Evolutionary conservation across 768 basidiomycete genomes (phyloP), one percentile per base, ranked within the genome.

Genomic region (Suillus ampliporus): DNA sequence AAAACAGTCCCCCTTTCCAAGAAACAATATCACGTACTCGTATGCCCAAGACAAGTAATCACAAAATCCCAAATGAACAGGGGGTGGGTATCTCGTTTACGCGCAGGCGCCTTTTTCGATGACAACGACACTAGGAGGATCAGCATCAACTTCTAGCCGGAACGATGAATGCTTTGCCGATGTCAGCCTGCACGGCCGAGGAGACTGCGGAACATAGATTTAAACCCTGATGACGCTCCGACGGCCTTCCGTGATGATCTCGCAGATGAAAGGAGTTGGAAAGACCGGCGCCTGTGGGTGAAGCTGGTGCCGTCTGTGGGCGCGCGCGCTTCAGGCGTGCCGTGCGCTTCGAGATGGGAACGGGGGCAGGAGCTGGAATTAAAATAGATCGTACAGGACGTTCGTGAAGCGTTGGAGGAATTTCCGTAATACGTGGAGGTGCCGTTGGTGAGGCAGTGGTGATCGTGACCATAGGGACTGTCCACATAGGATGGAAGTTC

Each of bases 401-500:
- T 5, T 44, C 14, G 3, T 41, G 54, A 14, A 57, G 26, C 5
- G 51, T 34, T 26, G 73, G 37, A 13, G 58, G 9, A 14, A 43
- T 50, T 17, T 37, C 61, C 13, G 21, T 31, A 11, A n/a, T 15
- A 3, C 17, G 26, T 10, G 6, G 8, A 2, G 58, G 4, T 15
- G 34, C 6, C 1, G 21, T 43, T 40, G 7, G 69, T 65, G 31
- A 44, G 2, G 61, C 17, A 37, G 50, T 15, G 3, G 61, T 69
- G 0, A 70, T 19, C 23, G 73, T 74, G 41, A 72, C 48, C n/a
- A 74, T 71, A 11, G 73, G 73, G 3, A 74, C 65, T 0, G 67
- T 67, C 23, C 74, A 76, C 73, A 76, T 74, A 7, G 72, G 74
- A 21, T 76, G 71, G 37, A 71, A 54, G 10, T 63, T 23, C 5